Evolutionary conservation across 306 rosid genomes (phyloP).

Genomic region (Datisca glomerata): DNA sequence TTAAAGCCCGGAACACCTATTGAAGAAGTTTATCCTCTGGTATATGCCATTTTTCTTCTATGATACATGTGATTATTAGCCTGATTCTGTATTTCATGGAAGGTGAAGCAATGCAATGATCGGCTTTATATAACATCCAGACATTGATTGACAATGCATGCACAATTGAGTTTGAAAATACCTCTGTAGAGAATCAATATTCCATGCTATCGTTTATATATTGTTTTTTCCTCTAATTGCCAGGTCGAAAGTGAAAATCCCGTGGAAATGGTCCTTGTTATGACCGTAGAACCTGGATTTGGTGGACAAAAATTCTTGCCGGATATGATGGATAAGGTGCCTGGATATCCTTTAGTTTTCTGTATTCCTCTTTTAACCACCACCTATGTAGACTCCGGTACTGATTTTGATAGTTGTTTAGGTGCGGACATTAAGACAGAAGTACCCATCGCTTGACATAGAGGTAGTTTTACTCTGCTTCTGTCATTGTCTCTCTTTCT

Average conservation of each 20-base stretch:
- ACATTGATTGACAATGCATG: too few species aligned
- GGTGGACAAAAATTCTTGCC: conserved; percentile 97
- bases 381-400: conserved; percentile 1
- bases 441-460: conserved; percentile 83
- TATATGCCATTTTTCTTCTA: too few species aligned
- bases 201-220: too few species aligned
- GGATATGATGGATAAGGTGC: conserved; percentile 83
- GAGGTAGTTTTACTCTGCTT: conserved; percentile 39
- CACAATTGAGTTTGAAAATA: too few species aligned
- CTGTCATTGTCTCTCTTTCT: conserved; percentile 5
- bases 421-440: conserved; percentile 76
- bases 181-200: too few species aligned
- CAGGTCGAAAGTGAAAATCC: conserved; percentile 83
- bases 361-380: neutral
- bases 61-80: too few species aligned
- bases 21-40: conserved; percentile 85
- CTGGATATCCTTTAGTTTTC: conserved; percentile 4
- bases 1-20: conserved; percentile 72
- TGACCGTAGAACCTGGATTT: conserved; percentile 99
- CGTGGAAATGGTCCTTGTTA: conserved; percentile 96
- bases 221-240: conserved; percentile 11
- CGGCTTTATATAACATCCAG: too few species aligned
- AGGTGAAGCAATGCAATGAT: too few species aligned
- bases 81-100: too few species aligned
- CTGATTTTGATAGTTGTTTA: conserved; percentile 18